Evolutionary conservation across 331 rosid genomes (phyloP), one percentile per base, ranked within the genome.

Genomic region (Acacia pycnantha): DNA sequence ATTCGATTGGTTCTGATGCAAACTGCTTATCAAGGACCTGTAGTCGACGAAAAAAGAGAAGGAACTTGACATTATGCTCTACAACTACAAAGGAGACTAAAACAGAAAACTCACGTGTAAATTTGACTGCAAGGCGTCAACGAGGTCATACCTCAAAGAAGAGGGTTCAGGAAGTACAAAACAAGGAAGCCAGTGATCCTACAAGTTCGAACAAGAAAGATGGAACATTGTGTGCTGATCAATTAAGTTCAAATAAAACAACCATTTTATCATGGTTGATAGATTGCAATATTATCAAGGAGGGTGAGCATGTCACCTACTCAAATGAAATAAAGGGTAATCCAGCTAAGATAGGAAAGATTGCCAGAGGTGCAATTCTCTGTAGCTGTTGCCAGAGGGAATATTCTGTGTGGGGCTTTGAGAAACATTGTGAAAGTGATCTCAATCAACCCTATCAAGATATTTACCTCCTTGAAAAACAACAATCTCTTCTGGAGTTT

Each of bases 261-360:
- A 77, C 80, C 27, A 64, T 77, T 44, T 46, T 77, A 13, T 62
- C 80, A 2, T 62, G 72, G 80, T 61, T 77, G 73, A 16, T 46
- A 26, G 73, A 62, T 10, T 46, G 44, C 14, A 11, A 29, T 35
- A 43, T 44, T 10, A 27, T 77, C 35, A 41, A 61, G 44, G 37
- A 62, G n/a, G 46, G 50, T 19, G 61, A 77, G 11, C 31, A 18
- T 27, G 73, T 77, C 2, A 9, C 12, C 14, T 44, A 44, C 22
- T 43, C 50, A 8, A 43, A 46, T 37, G 21, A n/a, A 1, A 27
- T 21, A 27, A 62, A 46, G 31, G 31, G 21, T 44, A 43, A 3
- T 29, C 21, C 37, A 6, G 16, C 37, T 2, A 19, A 24, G 27
- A 77, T 13, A 5, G 73, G 73, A 29, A 61, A 11, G 18, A 46